A percentile compares a stretch with the other conserved stretches of the same genome.
Evolutionary conservation across 257 asterid genomes (phyloP).

Genomic region (Solanum appendiculatum): DNA sequence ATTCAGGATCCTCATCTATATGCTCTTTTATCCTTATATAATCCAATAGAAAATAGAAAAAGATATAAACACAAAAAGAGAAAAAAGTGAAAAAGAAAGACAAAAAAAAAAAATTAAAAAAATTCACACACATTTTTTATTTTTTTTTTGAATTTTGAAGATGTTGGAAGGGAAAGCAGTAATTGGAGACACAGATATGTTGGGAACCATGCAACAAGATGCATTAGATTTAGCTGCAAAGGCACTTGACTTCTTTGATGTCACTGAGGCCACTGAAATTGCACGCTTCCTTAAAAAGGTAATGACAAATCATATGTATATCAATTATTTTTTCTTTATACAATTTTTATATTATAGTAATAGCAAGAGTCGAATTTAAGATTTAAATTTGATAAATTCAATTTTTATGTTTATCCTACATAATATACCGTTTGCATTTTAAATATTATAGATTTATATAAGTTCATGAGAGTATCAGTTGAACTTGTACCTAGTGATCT

Average conservation of each 20-base stretch:
- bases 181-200: conserved; percentile 77
- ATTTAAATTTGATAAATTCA: background rate
- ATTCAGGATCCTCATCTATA: conserved; percentile 23
- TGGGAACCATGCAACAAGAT: conserved; percentile 50
- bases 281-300: conserved; percentile 78
- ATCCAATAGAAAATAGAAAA: background rate
- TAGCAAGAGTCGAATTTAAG: background rate
- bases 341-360: too few relatives aligned
- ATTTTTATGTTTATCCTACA: too few relatives aligned
- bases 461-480: background rate
- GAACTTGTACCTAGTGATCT: background rate
- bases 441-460: too few relatives aligned
- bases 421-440: too few relatives aligned
- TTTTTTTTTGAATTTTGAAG: background rate
- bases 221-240: conserved; percentile 79
- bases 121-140: background rate
- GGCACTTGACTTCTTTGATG: conserved; percentile 85
- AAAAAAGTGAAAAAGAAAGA: background rate
- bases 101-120: too few relatives aligned
- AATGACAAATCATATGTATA: background rate
- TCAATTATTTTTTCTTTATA: background rate
- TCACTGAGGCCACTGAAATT: conserved; percentile 69
- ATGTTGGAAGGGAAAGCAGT: conserved; percentile 91
- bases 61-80: background rate
- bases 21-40: conserved; percentile 6